A percentile compares a stretch with the other conserved stretches of the same genome.
Evolutionary conservation across 371 early-diverging fungal genomes (phyloP).

Genomic region (Synchytrium microbalum): DNA sequence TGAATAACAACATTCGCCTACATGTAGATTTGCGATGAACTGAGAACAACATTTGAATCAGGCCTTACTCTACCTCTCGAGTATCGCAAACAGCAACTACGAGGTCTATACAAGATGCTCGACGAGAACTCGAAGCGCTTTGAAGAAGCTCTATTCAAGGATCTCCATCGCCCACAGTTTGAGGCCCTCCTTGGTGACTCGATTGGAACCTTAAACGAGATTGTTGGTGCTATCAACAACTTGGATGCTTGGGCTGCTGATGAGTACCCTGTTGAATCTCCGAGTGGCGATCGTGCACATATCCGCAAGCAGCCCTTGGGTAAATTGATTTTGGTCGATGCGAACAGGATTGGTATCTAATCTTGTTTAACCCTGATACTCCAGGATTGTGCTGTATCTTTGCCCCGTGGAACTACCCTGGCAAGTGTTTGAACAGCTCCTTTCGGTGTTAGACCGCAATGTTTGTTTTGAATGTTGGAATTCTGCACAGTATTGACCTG

Average conservation of each 20-base stretch:
- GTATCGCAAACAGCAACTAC: conserved; percentile 63
- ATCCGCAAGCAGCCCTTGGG: conserved; percentile 3
- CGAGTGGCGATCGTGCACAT: conserved; percentile 4
- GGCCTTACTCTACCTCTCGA: conserved; percentile 40
- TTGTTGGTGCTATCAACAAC: conserved; percentile 49
- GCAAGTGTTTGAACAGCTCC: too few relatives aligned
- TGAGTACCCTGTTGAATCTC: too few relatives aligned
- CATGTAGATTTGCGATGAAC: too few relatives aligned
- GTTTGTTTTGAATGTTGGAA: too few relatives aligned
- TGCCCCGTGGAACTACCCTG: too few relatives aligned
- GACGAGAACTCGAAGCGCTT: conserved; percentile 57
- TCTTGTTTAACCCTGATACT: too few relatives aligned
- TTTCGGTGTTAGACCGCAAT: too few relatives aligned
- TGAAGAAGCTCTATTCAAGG: conserved; percentile 58
- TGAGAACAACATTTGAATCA: conserved; percentile 23
- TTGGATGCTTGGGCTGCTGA: conserved; percentile 47
- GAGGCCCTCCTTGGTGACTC: conserved; percentile 35
- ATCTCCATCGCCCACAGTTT: conserved; percentile 43
- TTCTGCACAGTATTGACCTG: too few relatives aligned
- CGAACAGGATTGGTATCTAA: background rate
- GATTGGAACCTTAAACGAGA: conserved; percentile 52
- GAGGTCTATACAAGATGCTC: conserved; percentile 51
- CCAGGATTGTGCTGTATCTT: too few relatives aligned
- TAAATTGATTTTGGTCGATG: background rate
- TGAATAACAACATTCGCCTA: too few relatives aligned